Percentiles rank a stretch among this genome's conserved stretches.
Conservation (phyloP, 2,329 filamentous ascomycete genomes). For the Exophiala phaeomuriformis region DNA sequence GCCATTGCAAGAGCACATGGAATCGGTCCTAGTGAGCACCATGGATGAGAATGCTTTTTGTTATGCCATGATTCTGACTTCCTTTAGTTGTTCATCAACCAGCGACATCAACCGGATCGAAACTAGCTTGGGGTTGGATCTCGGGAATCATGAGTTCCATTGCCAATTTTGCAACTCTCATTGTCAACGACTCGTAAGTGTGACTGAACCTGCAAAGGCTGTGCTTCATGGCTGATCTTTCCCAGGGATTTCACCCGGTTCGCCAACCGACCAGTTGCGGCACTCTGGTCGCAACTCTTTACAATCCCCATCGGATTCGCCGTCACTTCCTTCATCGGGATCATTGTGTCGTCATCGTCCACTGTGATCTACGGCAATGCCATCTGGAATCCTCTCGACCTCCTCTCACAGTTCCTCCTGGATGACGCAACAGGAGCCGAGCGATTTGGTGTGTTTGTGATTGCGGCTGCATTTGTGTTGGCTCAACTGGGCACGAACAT, state of each 20-base stretch:
- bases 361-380: constrained; percentile 33
- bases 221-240: no score
- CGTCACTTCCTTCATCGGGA: constrained; percentile 32
- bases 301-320: constrained; percentile 24
- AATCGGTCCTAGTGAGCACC: constrained; percentile 29
- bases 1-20: constrained; percentile 72
- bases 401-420: constrained; percentile 35
- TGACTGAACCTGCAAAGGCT: no score
- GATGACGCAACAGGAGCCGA: constrained; percentile 13
- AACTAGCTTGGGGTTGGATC: constrained; percentile 73
- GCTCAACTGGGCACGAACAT: constrained; percentile 43
- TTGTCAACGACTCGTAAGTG: constrained; percentile 52
- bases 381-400: constrained; percentile 40
- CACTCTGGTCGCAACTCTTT: constrained; percentile 26
- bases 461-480: constrained; percentile 36
- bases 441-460: neutral
- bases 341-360: constrained; percentile 33
- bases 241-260: constrained; percentile 70
- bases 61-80: constrained; percentile 16
- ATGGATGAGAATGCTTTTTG: constrained; percentile 16
- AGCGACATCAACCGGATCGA: constrained; percentile 48
- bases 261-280: constrained; percentile 31
- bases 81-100: constrained; percentile 26
- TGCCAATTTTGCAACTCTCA: constrained; percentile 83
- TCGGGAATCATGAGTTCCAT: constrained; percentile 83